Conservation (phyloP, 768 basidiomycete genomes). For the Agaricus sinodeliciosus region DNA sequence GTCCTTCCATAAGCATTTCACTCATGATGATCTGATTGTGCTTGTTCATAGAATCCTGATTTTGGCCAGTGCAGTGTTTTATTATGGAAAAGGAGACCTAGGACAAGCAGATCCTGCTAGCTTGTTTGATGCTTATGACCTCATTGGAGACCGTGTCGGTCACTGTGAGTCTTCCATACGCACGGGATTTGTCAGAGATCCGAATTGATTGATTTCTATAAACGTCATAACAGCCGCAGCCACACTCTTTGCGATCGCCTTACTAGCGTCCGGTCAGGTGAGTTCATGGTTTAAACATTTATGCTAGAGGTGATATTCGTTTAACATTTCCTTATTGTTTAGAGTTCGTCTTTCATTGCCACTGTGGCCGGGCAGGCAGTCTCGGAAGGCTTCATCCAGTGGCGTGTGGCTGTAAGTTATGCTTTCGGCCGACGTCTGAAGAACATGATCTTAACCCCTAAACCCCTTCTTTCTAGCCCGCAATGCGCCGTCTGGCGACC, state of each 20-base stretch:
- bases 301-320: neutral
- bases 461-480: slow-evolving; percentile 37
- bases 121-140: slow-evolving; percentile 77
- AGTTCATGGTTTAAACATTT: neutral
- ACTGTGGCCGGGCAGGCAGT: slow-evolving; percentile 90
- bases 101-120: slow-evolving; percentile 45
- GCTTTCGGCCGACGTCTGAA: slow-evolving; percentile 13
- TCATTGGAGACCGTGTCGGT: slow-evolving; percentile 65
- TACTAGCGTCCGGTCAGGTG: slow-evolving; percentile 79
- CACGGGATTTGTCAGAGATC: neutral
- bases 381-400: slow-evolving; percentile 83
- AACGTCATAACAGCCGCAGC: slow-evolving; percentile 53
- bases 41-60: slow-evolving; percentile 59
- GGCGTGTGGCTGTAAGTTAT: slow-evolving; percentile 65
- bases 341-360: slow-evolving; percentile 82
- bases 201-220: neutral
- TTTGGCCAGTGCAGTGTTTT: slow-evolving; percentile 79
- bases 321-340: neutral
- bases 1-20: slow-evolving; percentile 18
- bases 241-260: slow-evolving; percentile 80
- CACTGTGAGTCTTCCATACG: slow-evolving; percentile 36
- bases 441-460: slow-evolving; percentile 8
- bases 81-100: slow-evolving; percentile 29
- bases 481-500: slow-evolving; percentile 76
- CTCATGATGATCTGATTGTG: neutral